Conservation (phyloP, 495 filamentous ascomycete species). For the Aspergillus kassunensis region DNA sequence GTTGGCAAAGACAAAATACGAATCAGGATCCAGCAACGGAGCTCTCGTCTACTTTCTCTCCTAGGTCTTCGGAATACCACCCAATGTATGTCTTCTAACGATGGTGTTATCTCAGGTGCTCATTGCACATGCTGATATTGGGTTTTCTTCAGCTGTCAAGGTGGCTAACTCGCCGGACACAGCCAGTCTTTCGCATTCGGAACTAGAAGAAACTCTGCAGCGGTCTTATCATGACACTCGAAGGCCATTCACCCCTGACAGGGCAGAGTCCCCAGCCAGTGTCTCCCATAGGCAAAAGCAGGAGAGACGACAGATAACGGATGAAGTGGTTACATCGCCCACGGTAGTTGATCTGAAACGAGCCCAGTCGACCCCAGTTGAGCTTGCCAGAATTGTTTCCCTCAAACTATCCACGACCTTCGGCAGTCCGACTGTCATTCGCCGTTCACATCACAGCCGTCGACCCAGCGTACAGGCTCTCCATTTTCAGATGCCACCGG, state of each 20-base stretch:
- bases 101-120: not conserved
- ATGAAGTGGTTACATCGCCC: not conserved
- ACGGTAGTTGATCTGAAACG: constrained; percentile 1
- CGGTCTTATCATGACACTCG: not conserved
- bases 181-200: not conserved
- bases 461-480: constrained; percentile 38
- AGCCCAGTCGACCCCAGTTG: constrained; percentile 22
- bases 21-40: constrained; percentile 27
- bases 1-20: constrained; percentile 18
- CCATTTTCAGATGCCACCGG: constrained; percentile 16
- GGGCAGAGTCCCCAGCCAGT: not conserved
- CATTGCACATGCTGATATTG: not conserved
- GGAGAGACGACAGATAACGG: not conserved
- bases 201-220: not conserved
- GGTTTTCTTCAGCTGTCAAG: not conserved
- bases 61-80: constrained; percentile 27
- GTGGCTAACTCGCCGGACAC: not conserved
- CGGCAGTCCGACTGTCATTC: constrained; percentile 52
- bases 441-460: constrained; percentile 39
- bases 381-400: constrained; percentile 42
- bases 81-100: constrained; percentile 15
- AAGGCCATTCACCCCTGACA: not conserved
- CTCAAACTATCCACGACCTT: constrained; percentile 49
- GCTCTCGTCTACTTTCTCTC: constrained; percentile 37
- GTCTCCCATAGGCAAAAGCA: not conserved